Percentiles rank a stretch among this genome's conserved stretches.
Evolutionary conservation across 257 asterid species (phyloP).

Genomic region (Solanum tacnaense): DNA sequence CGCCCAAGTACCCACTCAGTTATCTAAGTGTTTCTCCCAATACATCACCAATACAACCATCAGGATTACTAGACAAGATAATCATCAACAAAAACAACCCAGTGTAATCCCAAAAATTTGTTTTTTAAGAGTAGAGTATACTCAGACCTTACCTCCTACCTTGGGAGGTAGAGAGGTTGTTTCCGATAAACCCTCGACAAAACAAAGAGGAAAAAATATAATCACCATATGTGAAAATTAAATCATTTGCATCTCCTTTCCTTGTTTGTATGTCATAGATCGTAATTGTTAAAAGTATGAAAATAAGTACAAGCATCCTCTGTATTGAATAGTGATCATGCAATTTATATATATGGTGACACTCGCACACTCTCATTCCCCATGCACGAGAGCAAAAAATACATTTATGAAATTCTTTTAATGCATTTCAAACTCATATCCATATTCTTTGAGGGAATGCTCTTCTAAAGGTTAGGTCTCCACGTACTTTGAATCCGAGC

Average conservation of each 20-base stretch:
- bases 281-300: background rate
- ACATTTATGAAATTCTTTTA: background rate
- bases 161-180: background rate
- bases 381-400: background rate
- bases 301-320: background rate
- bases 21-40: background rate
- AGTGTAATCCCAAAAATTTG: background rate
- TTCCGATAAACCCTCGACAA: background rate
- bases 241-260: background rate
- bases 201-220: background rate
- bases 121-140: background rate
- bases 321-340: background rate
- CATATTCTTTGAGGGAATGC: background rate
- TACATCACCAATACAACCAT: background rate
- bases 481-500: background rate
- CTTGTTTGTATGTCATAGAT: background rate
- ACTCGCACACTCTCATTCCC: background rate
- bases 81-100: background rate
- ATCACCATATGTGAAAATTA: background rate
- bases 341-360: background rate
- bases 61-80: background rate
- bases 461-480: background rate
- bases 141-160: background rate
- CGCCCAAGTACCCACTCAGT: background rate
- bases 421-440: background rate